Evolutionary conservation across 371 early-diverging fungal genomes (phyloP).

Genomic region (Apophysomyces sp.): DNA sequence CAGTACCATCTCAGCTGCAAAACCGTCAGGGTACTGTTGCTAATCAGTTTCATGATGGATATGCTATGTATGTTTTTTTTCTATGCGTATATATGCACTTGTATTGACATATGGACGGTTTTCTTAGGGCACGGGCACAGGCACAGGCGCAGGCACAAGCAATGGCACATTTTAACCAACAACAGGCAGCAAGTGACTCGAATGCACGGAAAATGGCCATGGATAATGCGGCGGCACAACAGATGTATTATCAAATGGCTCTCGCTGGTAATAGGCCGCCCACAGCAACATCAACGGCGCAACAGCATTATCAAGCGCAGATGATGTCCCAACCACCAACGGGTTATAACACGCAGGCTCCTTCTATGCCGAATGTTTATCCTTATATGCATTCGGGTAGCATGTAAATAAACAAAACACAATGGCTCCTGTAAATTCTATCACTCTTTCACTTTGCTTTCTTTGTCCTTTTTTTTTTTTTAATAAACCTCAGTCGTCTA

Average conservation of each 20-base stretch:
- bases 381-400: conserved; percentile 17
- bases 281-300: conserved; percentile 1
- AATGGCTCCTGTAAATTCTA: too few species aligned
- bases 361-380: conserved; percentile 14
- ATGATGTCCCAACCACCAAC: conserved; percentile 4
- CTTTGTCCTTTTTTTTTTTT: too few species aligned
- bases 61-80: neutral
- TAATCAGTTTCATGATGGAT: neutral
- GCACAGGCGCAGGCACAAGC: too few species aligned
- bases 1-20: conserved; percentile 5
- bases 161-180: conserved; percentile 7
- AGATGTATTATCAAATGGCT: conserved; percentile 17
- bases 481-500: too few species aligned
- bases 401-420: conserved; percentile 9
- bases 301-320: conserved; percentile 13
- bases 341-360: neutral
- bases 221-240: conserved; percentile 9
- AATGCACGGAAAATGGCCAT: conserved; percentile 7
- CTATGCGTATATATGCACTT: neutral
- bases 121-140: neutral
- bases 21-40: neutral
- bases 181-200: conserved; percentile 1
- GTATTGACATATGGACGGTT: neutral
- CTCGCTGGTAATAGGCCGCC: conserved; percentile 9
- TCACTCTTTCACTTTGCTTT: too few species aligned